Percentiles rank a stretch among this genome's conserved stretches.
Evolutionary conservation across 495 filamentous ascomycete species (phyloP).

Genomic region (Achaetomiella virescens): DNA sequence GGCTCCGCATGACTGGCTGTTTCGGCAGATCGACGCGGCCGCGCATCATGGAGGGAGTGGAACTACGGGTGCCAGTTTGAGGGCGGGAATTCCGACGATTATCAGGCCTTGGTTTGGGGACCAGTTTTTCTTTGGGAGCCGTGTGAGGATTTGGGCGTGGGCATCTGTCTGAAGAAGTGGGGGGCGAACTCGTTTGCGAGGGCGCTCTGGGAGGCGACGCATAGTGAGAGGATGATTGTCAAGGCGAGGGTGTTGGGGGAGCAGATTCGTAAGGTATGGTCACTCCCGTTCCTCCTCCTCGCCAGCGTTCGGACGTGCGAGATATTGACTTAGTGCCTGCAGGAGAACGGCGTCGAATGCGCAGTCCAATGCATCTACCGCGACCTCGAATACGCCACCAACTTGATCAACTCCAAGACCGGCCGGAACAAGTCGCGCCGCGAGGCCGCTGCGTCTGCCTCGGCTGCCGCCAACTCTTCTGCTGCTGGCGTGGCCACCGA

Average conservation of each 20-base stretch:
- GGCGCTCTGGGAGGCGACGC: conserved; percentile 87
- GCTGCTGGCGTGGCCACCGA: not conserved
- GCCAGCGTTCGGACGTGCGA: not conserved
- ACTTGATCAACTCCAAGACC: conserved; percentile 60
- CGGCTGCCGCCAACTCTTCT: not conserved
- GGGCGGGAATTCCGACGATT: conserved; percentile 89
- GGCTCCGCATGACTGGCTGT: conserved; percentile 96
- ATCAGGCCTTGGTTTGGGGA: conserved; percentile 97
- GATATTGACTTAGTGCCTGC: conserved; percentile 16
- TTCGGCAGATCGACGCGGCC: conserved; percentile 87
- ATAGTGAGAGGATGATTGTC: conserved; percentile 79
- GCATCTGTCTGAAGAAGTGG: conserved; percentile 81
- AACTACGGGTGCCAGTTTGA: conserved; percentile 88
- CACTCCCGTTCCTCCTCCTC: conserved; percentile 5
- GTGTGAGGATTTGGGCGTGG: conserved; percentile 87
- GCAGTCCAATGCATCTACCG: conserved; percentile 93
- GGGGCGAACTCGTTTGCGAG: conserved; percentile 75
- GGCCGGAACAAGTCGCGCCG: conserved; percentile 49
- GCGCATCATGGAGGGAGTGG: conserved; percentile 93
- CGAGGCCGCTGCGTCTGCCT: not conserved
- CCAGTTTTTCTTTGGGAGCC: conserved; percentile 88
- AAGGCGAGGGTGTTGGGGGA: conserved; percentile 77
- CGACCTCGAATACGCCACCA: conserved; percentile 92
- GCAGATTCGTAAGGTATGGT: conserved; percentile 77
- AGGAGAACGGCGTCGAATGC: conserved; percentile 84